Conservation (phyloP, 305 asterid genomes). For the Fraxinus nigra region DNA sequence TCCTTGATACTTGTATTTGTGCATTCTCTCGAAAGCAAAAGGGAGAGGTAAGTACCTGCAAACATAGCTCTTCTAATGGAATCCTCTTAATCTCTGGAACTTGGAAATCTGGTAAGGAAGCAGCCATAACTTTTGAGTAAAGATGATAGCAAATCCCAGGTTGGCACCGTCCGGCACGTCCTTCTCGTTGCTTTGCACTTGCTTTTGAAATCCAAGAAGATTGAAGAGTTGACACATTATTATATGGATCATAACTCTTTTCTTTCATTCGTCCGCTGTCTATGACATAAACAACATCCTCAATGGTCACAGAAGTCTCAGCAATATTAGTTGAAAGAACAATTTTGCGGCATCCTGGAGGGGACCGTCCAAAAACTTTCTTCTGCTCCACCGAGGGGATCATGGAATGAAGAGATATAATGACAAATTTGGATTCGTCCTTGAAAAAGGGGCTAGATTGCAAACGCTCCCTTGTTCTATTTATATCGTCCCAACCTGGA, state of each 20-base stretch:
- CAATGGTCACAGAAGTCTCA: slow-evolving; percentile 92
- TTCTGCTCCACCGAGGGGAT: slow-evolving; percentile 84
- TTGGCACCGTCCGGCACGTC: slow-evolving; percentile 97
- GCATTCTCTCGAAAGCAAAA: slow-evolving; percentile 10
- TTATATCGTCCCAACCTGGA: slow-evolving; percentile 98
- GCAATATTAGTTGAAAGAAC: slow-evolving; percentile 95
- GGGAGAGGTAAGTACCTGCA: slow-evolving; percentile 57
- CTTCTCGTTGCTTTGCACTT: slow-evolving; percentile 92
- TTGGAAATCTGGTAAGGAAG: slow-evolving; percentile 79
- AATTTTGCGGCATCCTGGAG: slow-evolving; percentile 81
- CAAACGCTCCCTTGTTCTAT: slow-evolving; percentile 60
- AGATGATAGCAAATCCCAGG: slow-evolving; percentile 95
- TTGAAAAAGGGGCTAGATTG: slow-evolving; percentile 60
- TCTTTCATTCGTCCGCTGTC: slow-evolving; percentile 97
- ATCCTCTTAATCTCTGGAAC: slow-evolving; percentile 95
- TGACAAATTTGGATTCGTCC: slow-evolving; percentile 55
- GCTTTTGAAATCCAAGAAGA: slow-evolving; percentile 98
- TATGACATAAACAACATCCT: slow-evolving; percentile 87
- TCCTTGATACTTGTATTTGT: not conserved
- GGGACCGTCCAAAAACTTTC: slow-evolving; percentile 68
- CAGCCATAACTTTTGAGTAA: slow-evolving; percentile 72
- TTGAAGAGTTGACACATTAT: slow-evolving; percentile 86
- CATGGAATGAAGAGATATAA: slow-evolving; percentile 81
- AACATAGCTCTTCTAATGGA: slow-evolving; percentile 92
- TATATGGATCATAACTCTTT: slow-evolving; percentile 86